phyloP scores from a whole-genome alignment of 148 eudicot genomes.

The Pouteria glomerata region DNA sequence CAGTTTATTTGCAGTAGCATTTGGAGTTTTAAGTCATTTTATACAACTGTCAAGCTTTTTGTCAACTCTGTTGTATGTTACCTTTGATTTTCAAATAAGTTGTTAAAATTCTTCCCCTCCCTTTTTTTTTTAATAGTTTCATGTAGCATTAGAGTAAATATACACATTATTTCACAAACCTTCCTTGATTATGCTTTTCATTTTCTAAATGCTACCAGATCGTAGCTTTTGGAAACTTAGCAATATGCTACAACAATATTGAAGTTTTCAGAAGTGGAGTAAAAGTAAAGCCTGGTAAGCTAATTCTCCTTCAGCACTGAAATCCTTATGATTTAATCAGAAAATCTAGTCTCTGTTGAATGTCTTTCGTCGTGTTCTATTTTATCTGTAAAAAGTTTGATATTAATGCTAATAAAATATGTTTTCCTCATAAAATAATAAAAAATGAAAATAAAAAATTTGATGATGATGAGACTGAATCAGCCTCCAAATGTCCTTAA shows the following conservation, averaged over 20 bases:
- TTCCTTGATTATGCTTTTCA: constrained; percentile 13
- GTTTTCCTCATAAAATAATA: no score
- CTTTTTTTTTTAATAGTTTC: constrained; percentile 5
- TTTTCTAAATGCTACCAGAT: constrained; percentile 37
- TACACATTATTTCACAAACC: no score
- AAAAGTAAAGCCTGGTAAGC: constrained; percentile 58
- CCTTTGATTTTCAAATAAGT: not conserved
- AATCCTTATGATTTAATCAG: no score
- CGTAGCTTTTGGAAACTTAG: constrained; percentile 86
- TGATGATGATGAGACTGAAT: not conserved
- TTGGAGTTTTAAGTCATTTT: not conserved
- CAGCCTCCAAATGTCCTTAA: no score
- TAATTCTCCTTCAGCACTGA: not conserved
- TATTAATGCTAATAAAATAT: no score
- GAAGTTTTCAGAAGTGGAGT: constrained; percentile 89
- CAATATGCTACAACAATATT: constrained; percentile 89
- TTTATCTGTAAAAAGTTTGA: no score
- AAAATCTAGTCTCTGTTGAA: not conserved
- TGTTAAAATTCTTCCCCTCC: no score
- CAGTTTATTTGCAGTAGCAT: not conserved
- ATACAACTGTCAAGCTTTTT: not conserved
- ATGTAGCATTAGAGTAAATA: constrained; percentile 3
- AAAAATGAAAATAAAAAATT: not conserved
- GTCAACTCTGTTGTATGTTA: not conserved
- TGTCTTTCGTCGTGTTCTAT: not conserved